Base-by-base conservation (phyloP, 2,329 filamentous ascomycete species). In the Fusarium armeniacum region DNA sequence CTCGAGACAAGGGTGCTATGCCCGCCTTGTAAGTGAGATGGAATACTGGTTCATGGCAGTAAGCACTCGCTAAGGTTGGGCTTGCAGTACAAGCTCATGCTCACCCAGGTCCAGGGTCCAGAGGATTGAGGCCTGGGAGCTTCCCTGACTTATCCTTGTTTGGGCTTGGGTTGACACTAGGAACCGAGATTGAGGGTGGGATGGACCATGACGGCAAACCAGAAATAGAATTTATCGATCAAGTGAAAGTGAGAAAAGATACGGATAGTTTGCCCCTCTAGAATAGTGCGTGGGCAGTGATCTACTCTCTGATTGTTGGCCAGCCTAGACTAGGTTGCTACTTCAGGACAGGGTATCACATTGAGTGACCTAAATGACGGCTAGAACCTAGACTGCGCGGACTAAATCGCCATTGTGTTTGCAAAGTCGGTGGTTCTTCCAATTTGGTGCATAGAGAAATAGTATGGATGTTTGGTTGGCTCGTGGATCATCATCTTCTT, bases 171-270 rank as follows among this genome's bases (percentile, higher is more conserved):
- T 46, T 64, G 38, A 13, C n/a, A 22, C 38, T 28, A 46, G 63
- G 63, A 70, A 65, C 44, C 67, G 67, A 70, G 67, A 70, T 70
- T 33, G 64, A 71, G 67, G 58, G 58, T 58, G 63, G 67, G 40
- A 30, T 36, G 22, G 44, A 33, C 43, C 40, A 46, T 41, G 30
- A n/a, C 18, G 43, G 46, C 44, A 41, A 43, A 51, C 67, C 64
- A 69, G 67, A 65, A 71, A 70, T 70, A 70, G 67, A 57, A 47
- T 33, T 32, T 36, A 32, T 66, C 32, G 12, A 49, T 54, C 35
- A 47, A 28, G 43, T 35, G 32, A 51, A 67, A 26, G 30, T 36
- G 30, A 41, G 33, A 63, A 36, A 36, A 49, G 49, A 44, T 20
- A 20, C 20, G 20, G 20, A 20, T 16, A 30, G 24, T 22, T 41